These are phyloP conservation scores for Juncus effusus DNA, from an alignment of 176 grass and related monocot species.

Conservation along the genomic window DNA sequence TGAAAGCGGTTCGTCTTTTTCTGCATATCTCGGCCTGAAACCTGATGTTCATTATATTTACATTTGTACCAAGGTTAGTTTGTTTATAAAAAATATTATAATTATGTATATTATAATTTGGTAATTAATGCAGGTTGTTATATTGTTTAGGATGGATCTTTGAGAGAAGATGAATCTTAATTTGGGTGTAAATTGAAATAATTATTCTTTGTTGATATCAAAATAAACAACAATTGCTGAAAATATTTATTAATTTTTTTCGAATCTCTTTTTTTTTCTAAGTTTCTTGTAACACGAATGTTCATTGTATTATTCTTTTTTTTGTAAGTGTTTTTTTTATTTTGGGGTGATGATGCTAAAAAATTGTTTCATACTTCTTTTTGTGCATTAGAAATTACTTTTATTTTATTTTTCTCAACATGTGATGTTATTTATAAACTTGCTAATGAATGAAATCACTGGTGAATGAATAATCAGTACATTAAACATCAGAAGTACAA, in stretches of 20 bases:
- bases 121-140: background rate
- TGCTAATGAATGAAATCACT: no score
- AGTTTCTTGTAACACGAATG: background rate
- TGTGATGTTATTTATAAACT: no score
- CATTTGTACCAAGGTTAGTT: conserved; percentile 75
- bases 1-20: conserved; percentile 39
- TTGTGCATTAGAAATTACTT: no score
- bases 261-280: background rate
- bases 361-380: background rate
- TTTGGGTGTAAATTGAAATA: conserved; percentile 3
- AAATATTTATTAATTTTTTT: no score
- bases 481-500: no score
- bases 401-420: no score
- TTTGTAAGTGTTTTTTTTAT: background rate
- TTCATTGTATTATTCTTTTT: conserved; percentile 6
- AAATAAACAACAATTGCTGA: no score
- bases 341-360: background rate
- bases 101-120: no score
- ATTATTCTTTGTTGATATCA: background rate
- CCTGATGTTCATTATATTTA: conserved; percentile 95
- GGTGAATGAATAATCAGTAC: no score
- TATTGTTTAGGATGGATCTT: conserved; percentile 14
- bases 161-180: background rate
- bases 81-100: background rate
- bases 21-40: conserved; percentile 57